Conservation (phyloP, 768 basidiomycete genomes). For the Agaricus blazei region DNA sequence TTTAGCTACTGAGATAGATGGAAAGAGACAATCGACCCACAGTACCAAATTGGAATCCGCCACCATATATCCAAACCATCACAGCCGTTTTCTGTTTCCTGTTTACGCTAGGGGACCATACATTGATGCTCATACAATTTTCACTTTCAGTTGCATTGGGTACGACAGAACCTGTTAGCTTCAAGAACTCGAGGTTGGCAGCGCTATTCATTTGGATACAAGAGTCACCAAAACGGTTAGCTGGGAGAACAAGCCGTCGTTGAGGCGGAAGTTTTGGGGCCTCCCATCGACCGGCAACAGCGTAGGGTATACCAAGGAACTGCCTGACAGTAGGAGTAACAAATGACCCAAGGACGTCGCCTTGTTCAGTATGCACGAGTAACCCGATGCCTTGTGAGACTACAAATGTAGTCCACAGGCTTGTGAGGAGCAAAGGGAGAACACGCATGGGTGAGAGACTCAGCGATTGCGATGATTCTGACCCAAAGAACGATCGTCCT, state of each 20-base stretch:
- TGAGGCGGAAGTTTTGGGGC: conserved; percentile 20
- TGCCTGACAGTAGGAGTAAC: conserved; percentile 23
- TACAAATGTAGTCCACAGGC: no score
- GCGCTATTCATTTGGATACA: conserved; percentile 23
- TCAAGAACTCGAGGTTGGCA: conserved; percentile 18
- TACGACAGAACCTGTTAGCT: conserved; percentile 19
- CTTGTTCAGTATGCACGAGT: conserved; percentile 25
- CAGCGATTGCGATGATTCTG: no score
- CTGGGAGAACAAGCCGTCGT: conserved; percentile 16
- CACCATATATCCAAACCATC: conserved; percentile 33
- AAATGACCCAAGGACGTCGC: conserved; percentile 23
- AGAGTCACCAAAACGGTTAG: conserved; percentile 24
- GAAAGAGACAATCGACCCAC: conserved; percentile 15
- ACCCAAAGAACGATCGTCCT: no score
- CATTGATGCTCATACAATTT: conserved; percentile 30
- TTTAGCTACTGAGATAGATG: neutral
- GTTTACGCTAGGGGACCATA: conserved; percentile 29
- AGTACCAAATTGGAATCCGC: conserved; percentile 30
- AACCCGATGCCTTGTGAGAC: no score
- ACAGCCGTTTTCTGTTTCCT: conserved; percentile 31
- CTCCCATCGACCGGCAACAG: conserved; percentile 27
- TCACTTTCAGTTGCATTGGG: conserved; percentile 28
- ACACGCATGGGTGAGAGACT: no score
- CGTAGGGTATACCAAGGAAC: conserved; percentile 31
- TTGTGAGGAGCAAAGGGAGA: no score